phyloP scores from a whole-genome alignment of 1,284 basidiomycete species.

The Pseudozyma tsukubaensis region DNA sequence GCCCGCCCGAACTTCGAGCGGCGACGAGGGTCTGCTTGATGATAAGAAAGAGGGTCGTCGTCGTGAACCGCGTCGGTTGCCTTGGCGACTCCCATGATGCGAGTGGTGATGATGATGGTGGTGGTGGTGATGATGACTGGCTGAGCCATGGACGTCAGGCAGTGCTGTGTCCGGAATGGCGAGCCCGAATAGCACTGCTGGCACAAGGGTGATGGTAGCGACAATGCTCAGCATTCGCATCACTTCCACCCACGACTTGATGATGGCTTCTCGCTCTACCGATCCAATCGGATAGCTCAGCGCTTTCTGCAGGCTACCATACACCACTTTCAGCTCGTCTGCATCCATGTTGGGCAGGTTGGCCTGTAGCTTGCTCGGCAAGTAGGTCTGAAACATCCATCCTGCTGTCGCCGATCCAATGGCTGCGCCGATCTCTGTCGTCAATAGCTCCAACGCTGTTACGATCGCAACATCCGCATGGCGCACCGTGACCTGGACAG shows the following conservation, averaged over 20 bases:
- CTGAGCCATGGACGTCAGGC: conserved; percentile 43
- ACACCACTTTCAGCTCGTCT: conserved; percentile 59
- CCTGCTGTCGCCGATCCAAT: conserved; percentile 76
- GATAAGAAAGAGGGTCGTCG: conserved; percentile 40
- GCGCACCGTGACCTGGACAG: conserved; percentile 80
- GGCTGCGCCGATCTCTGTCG: conserved; percentile 81
- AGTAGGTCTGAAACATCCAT: conserved; percentile 75
- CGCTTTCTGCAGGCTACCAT: conserved; percentile 64
- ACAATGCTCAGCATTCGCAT: conserved; percentile 63
- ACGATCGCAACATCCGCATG: conserved; percentile 82
- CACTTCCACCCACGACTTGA: conserved; percentile 65
- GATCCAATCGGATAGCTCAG: conserved; percentile 65
- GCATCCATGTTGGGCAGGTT: conserved; percentile 71
- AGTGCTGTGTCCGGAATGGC: conserved; percentile 57
- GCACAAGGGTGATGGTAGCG: conserved; percentile 59
- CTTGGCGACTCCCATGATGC: conserved; percentile 26
- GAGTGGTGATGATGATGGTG: conserved; percentile 24
- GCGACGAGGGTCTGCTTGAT: conserved; percentile 31
- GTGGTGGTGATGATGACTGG: conserved; percentile 20
- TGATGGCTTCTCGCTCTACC: conserved; percentile 61
- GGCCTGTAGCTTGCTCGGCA: conserved; percentile 75
- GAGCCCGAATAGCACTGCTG: conserved; percentile 57
- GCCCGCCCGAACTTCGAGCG: conserved; percentile 35
- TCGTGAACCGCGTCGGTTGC: conserved; percentile 22
- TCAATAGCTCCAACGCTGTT: conserved; percentile 82